Base-by-base conservation (phyloP, 176 grass and related monocot genomes). In the Bromus sterilis region DNA sequence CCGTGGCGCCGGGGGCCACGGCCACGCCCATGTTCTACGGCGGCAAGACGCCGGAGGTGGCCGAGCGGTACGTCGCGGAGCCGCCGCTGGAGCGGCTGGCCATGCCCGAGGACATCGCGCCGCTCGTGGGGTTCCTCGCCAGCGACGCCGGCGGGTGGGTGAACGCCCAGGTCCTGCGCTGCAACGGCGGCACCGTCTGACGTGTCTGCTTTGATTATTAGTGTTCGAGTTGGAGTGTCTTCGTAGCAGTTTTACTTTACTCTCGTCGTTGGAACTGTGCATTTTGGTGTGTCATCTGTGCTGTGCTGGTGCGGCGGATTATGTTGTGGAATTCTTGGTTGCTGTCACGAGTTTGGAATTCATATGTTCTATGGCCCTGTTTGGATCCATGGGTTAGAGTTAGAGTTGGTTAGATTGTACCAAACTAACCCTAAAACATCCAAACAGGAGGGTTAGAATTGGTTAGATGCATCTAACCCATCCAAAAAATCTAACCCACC, bases 21-120 rank as follows among this genome's bases (percentile, higher is more conserved):
- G 89, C 42, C 15, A 94, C 93, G 29, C 74, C 87, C 11, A 84
- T 94, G 93, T 75, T 94, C 18, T 92, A 87, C 67, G 60, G 14
- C 23, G 93, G 93, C 20, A 94, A 89, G 59, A 55, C 84, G 49
- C 89, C 85, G 49, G 87, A 92, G 30, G 82, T 79, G 31, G 15
- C 32, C 32, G 49, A 15, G 41, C 43, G 56, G 4, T 81, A 82
- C 81, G 66, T 79, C 40, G 84, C 81, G 0, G 93, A 89, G 84
- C 76, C 76, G n/a, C 93, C 93, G 15, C 84, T 92, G 21, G 93
- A 84, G 12, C 23, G 87, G 31, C 72, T 86, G 0, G 79, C 86
- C 7, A 41, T 73, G 62, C 83, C 80, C 18, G 86, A 86, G 76
- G 86, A 92, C 80, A 78, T 92, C 46, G 90, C 85, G 25, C 89